phyloP scores from a whole-genome alignment of 768 basidiomycete genomes.

The Nevesoporus exiguus region DNA sequence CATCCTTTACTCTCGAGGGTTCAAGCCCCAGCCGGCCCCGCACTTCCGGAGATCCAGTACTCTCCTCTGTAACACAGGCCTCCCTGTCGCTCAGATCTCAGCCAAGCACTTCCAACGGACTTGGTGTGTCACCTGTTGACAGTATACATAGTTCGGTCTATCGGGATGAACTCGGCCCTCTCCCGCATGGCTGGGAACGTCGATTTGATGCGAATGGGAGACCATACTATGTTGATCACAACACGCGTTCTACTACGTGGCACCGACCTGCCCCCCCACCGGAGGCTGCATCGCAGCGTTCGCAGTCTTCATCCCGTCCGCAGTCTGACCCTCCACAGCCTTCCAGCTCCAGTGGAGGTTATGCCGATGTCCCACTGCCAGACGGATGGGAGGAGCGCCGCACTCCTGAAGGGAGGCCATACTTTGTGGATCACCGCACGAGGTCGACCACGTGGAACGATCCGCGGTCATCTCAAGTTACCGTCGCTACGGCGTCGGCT shows the following conservation, averaged over 20 bases:
- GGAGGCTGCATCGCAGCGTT: conserved; percentile 22
- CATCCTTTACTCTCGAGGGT: conserved; percentile 16
- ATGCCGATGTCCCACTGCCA: conserved; percentile 70
- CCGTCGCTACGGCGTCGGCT: conserved; percentile 42
- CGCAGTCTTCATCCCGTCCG: conserved; percentile 12
- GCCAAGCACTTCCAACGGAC: conserved; percentile 7
- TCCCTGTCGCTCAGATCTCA: conserved; percentile 16
- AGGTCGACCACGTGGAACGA: conserved; percentile 92
- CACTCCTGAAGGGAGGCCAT: conserved; percentile 80
- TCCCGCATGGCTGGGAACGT: conserved; percentile 84
- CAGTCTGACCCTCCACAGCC: conserved; percentile 27
- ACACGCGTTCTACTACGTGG: conserved; percentile 79
- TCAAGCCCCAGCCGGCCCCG: conserved; percentile 12
- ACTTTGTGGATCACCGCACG: conserved; percentile 74
- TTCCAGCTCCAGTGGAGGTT: conserved; percentile 30
- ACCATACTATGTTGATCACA: conserved; percentile 87
- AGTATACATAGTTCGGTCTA: conserved; percentile 21
- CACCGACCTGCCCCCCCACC: conserved; percentile 41
- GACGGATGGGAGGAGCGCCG: conserved; percentile 91
- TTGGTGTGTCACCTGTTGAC: conserved; percentile 2
- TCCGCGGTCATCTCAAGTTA: conserved; percentile 58
- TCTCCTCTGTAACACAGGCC: conserved; percentile 8
- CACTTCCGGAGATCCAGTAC: conserved; percentile 15
- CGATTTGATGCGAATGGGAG: conserved; percentile 63
- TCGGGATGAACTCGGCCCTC: conserved; percentile 58